Evolutionary conservation across 768 basidiomycete genomes (phyloP), one percentile per base, ranked within the genome.

Genomic region (Kwoniella heveanensis): DNA sequence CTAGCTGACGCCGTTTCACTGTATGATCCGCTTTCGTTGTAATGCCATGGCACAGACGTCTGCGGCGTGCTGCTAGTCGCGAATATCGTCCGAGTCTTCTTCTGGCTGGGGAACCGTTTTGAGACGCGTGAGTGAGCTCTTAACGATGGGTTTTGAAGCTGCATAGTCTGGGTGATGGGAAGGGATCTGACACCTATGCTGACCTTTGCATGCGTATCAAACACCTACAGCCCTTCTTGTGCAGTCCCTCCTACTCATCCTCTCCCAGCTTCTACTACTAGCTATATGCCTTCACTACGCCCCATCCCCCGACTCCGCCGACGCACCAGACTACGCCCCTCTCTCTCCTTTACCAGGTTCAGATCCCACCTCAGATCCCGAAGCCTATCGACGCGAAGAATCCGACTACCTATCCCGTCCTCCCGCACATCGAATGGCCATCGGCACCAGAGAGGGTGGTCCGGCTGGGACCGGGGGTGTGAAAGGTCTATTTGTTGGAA

Each of bases 11-110:
- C n/a, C n/a, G n/a, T n/a, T n/a, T n/a, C n/a, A n/a, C n/a, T n/a
- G n/a, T n/a, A n/a, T n/a, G n/a, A n/a, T n/a, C n/a, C n/a, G n/a
- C n/a, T n/a, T n/a, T n/a, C n/a, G n/a, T n/a, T 24, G n/a, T 44
- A 12, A n/a, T 22, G 5, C 44, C 37, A 29, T 56, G n/a, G 39
- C 29, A 17, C 51, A 79, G 77, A 77, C 54, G 77, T 77, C n/a
- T 79, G 77, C 54, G 75, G 75, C 0, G 75, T 76, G 15, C 27
- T 80, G 9, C 56, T 80, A 15, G 73, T 80, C 19, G 79, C 79
- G 47, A 80, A 80, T 60, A 78, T 78, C 58, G 76, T 70, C 39
- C 66, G 79, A 49, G 70, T 77, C n/a, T 80, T 78, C 71, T 80
- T 80, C 68, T 80, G 74, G 72, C 76, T 80, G 4, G 79, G 77